These are phyloP conservation scores for Jatropha multifida DNA, from an alignment of 441 rosid species.

Conservation along the genomic window DNA sequence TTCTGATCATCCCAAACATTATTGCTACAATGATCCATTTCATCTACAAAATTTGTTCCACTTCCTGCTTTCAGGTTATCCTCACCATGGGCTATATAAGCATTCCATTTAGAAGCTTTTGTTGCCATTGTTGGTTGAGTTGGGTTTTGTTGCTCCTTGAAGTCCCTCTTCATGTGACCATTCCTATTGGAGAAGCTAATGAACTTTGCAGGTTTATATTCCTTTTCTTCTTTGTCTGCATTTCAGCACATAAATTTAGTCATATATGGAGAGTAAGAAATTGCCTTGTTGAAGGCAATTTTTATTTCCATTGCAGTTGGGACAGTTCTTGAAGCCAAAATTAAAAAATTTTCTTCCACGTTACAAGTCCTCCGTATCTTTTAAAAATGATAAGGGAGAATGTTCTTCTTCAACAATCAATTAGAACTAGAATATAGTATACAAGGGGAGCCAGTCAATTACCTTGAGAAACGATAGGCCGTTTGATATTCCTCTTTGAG, in stretches of 20 bases:
- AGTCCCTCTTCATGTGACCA: conserved; percentile 16
- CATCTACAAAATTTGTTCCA: conserved; percentile 15
- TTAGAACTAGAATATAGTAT: too few species aligned
- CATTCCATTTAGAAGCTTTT: conserved; percentile 48
- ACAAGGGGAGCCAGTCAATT: background rate
- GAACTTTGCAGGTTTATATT: background rate
- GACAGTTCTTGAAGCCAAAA: too few species aligned
- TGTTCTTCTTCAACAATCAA: too few species aligned
- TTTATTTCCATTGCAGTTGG: too few species aligned
- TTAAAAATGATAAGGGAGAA: too few species aligned
- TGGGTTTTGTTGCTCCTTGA: conserved; percentile 18
- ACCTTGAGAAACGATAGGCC: conserved; percentile 24
- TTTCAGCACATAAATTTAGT: background rate
- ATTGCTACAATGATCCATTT: conserved; percentile 14
- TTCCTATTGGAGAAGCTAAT: conserved; percentile 13
- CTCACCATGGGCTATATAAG: conserved; percentile 42
- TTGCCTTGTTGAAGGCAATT: background rate
- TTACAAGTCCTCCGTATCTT: too few species aligned
- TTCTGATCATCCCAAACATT: conserved; percentile 32
- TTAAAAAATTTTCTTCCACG: too few species aligned
- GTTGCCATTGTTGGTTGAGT: background rate
- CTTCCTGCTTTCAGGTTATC: conserved; percentile 8
- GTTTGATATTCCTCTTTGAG: conserved; percentile 24
- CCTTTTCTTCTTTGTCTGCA: conserved; percentile 24
- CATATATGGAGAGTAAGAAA: background rate